phyloP scores from a whole-genome alignment of 306 rosid species.

The Cucurbita maxima region DNA sequence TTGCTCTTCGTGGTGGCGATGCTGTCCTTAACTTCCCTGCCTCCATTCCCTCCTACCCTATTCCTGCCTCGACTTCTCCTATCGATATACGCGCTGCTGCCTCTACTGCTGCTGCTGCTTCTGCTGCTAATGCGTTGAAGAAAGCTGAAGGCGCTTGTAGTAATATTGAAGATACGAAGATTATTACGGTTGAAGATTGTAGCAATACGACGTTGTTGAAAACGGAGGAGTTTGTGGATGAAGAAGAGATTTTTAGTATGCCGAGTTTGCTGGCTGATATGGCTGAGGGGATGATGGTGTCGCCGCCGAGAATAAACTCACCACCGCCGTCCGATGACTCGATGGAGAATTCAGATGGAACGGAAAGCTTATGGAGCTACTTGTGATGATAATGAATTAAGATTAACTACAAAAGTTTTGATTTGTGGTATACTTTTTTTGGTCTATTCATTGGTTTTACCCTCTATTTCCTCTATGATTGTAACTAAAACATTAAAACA shows the following conservation, averaged over 20 bases:
- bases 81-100: constrained; percentile 45
- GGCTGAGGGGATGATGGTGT: constrained; percentile 87
- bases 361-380: constrained; percentile 54
- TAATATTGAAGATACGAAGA: no score
- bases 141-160: background rate
- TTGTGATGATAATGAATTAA: constrained; percentile 9
- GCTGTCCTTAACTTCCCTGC: constrained; percentile 40
- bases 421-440: background rate
- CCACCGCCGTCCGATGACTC: constrained; percentile 23
- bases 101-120: constrained; percentile 31
- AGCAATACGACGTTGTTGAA: background rate
- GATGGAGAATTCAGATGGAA: constrained; percentile 22
- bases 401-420: background rate
- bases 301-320: constrained; percentile 67
- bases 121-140: constrained; percentile 16
- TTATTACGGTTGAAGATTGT: background rate
- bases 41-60: constrained; percentile 15
- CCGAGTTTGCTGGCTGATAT: constrained; percentile 69
- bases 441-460: background rate
- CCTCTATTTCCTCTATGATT: background rate
- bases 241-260: constrained; percentile 71
- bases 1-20: constrained; percentile 35
- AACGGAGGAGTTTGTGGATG: constrained; percentile 37
- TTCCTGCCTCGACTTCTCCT: constrained; percentile 26
- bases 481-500: background rate